These are phyloP conservation scores for Backusella morwellensis DNA, from an alignment of 192 early-diverging fungal species.

Conservation along the genomic window DNA sequence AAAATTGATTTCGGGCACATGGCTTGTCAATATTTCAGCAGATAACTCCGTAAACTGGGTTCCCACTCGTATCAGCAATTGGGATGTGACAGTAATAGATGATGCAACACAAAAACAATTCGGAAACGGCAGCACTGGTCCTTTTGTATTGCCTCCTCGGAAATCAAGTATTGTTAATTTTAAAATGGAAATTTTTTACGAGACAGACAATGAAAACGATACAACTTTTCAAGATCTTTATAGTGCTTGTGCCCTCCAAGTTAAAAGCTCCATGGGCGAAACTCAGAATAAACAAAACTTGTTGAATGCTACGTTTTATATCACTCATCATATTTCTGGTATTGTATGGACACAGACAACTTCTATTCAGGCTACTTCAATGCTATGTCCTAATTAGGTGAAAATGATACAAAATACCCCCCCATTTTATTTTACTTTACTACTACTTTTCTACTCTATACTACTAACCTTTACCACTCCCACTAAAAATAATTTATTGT, in stretches of 20 bases:
- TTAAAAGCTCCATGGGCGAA: background rate
- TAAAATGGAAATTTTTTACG: slow-evolving; percentile 13
- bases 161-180: background rate
- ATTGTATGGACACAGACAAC: background rate
- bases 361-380: background rate
- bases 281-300: background rate
- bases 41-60: slow-evolving; percentile 28
- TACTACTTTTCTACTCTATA: background rate
- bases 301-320: slow-evolving; percentile 1
- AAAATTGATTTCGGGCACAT: slow-evolving; percentile 11
- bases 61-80: slow-evolving; percentile 18
- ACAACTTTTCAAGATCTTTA: slow-evolving; percentile 26
- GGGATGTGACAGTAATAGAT: slow-evolving; percentile 17
- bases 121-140: slow-evolving; percentile 19
- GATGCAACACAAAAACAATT: slow-evolving; percentile 10
- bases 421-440: background rate
- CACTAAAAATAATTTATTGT: background rate
- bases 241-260: slow-evolving; percentile 24
- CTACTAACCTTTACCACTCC: background rate
- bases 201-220: slow-evolving; percentile 9
- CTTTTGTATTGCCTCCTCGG: slow-evolving; percentile 6
- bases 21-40: slow-evolving; percentile 25
- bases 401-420: background rate
- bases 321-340: slow-evolving; percentile 14
- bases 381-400: background rate